Conservation (phyloP, 169 alveolate genomes). For the Nephromyces sp. region DNA sequence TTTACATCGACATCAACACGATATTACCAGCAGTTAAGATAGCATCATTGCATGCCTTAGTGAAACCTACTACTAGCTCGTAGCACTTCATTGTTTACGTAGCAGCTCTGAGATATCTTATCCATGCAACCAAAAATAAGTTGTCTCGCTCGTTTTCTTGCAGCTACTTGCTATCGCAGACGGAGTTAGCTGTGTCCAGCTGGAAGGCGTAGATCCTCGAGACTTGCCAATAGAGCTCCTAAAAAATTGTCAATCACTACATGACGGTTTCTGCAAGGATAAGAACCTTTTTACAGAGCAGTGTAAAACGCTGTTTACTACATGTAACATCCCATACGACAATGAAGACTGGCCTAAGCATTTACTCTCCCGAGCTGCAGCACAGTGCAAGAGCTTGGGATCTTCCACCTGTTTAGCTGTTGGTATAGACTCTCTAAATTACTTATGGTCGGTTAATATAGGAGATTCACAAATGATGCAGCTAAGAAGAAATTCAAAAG, state of each 20-base stretch:
- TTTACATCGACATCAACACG: neutral
- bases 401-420: conserved; percentile 50
- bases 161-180: conserved; percentile 52
- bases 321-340: conserved; percentile 17
- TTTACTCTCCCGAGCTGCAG: conserved; percentile 37
- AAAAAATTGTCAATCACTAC: conserved; percentile 31
- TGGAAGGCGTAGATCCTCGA: conserved; percentile 49
- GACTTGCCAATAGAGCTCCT: conserved; percentile 47
- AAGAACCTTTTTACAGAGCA: conserved; percentile 32
- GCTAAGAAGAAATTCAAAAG: conserved; percentile 19
- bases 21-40: neutral
- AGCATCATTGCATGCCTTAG: neutral
- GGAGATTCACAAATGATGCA: conserved; percentile 49
- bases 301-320: conserved; percentile 24
- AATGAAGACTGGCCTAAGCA: conserved; percentile 27
- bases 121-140: neutral
- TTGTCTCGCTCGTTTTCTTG: neutral
- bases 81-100: neutral
- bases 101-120: neutral
- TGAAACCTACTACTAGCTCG: neutral
- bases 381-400: conserved; percentile 45
- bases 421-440: conserved; percentile 31
- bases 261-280: no score
- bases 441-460: conserved; percentile 44
- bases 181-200: conserved; percentile 52